Conservation (phyloP, 2,329 filamentous ascomycete genomes). For the Penicillium sp. region DNA sequence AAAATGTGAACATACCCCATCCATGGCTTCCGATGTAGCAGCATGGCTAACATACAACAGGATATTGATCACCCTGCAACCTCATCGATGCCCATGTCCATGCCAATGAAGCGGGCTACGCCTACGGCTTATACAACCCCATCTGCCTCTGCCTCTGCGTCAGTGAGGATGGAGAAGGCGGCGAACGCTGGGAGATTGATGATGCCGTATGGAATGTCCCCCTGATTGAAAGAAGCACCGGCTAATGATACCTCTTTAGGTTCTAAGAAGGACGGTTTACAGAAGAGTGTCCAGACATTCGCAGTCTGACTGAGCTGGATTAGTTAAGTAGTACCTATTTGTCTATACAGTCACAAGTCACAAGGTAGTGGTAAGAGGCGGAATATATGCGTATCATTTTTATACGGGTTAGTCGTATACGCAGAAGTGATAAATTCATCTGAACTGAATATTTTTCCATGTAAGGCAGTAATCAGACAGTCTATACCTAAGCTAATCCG, state of each 20-base stretch:
- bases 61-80: neutral
- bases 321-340: neutral
- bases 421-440: neutral
- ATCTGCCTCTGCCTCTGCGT: neutral
- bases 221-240: neutral
- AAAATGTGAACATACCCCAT: neutral
- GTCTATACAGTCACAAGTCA: neutral
- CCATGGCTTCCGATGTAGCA: too few relatives aligned
- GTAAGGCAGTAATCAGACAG: too few relatives aligned
- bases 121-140: neutral
- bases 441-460: neutral
- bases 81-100: conserved; percentile 7
- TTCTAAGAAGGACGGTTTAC: neutral
- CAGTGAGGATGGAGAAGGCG: neutral
- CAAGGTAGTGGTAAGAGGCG: neutral
- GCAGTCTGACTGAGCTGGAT: neutral
- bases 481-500: too few relatives aligned
- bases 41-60: neutral
- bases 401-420: too few relatives aligned
- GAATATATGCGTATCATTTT: neutral
- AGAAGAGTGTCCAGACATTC: neutral
- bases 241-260: neutral
- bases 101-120: conserved; percentile 8
- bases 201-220: conserved; percentile 6
- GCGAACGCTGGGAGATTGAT: conserved; percentile 3